Evolutionary conservation across 495 filamentous ascomycete genomes (phyloP), one percentile per base, ranked within the genome.

Genomic region (Penicillium herquei): DNA sequence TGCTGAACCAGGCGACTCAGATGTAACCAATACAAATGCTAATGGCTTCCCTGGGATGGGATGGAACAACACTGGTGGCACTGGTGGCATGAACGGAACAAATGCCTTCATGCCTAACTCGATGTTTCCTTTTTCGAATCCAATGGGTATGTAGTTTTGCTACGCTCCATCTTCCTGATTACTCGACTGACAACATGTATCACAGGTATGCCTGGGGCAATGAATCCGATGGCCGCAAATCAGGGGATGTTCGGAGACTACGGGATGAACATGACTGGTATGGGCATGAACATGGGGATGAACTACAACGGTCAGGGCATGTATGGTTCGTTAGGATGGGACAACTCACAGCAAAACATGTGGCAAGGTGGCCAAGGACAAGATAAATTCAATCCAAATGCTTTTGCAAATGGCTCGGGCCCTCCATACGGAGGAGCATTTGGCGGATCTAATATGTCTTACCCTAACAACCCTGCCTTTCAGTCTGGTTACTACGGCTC

Each of bases 231-330:
- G 88, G 78, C 79, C 76, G 89, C 91, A 83, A 77, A 76, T 72
- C 89, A 94, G 73, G 86, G 83, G 70, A 93, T 95, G 87, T 90
- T 89, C 82, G 87, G 88, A 72, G 89, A 87, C 55, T 93, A 86
- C 75, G 86, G 86, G 78, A 91, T 92, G 88, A 89, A 87, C 82
- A 93, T 93, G 87, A 87, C 86, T 83, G 87, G 87, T 78, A 92
- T 91, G 89, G 89, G 87, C 72, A 91, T 94, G 89, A 86, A 86
- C 64, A 86, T 87, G 84, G 88, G 86, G 75, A 75, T 81, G 78
- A 89, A 86, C 62, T 92, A 84, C 80, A 84, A 86, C 73, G 81
- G 78, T 63, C 81, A 84, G 69, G 76, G 77, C 63, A 80, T 78
- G 71, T 83, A 83, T 79, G 83, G 83, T 61, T 63, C 65, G 30